These are phyloP conservation scores for Penicillium nordicum DNA, from an alignment of 2,329 filamentous ascomycete genomes.

Conservation along the genomic window DNA sequence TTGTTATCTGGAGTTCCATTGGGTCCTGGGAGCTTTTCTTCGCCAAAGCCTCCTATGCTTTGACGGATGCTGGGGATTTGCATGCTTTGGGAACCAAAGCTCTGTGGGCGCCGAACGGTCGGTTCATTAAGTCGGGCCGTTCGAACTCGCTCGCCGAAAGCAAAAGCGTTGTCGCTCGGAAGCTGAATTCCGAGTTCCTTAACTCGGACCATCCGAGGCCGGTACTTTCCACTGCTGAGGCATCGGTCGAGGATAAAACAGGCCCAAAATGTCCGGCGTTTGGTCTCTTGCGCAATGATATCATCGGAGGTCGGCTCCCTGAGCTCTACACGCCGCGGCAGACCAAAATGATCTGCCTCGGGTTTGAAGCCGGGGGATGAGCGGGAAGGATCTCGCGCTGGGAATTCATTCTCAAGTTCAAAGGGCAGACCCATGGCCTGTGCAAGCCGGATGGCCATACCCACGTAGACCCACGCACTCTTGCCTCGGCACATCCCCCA, in stretches of 20 bases:
- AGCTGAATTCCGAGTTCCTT: constrained; percentile 53
- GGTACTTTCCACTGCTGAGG: constrained; percentile 53
- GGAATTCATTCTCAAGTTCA: constrained; percentile 47
- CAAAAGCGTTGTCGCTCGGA: constrained; percentile 55
- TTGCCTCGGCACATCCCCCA: constrained; percentile 55
- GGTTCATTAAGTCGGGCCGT: constrained; percentile 50
- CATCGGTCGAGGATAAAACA: constrained; percentile 58
- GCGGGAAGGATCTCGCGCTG: constrained; percentile 43
- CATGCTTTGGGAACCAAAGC: constrained; percentile 42
- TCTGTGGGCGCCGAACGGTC: constrained; percentile 35
- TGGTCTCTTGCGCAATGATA: constrained; percentile 53
- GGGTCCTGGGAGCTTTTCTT: constrained; percentile 35
- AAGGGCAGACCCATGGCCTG: constrained; percentile 47
- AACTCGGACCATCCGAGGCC: constrained; percentile 52
- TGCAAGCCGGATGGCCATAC: constrained; percentile 45
- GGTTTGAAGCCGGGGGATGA: constrained; percentile 35
- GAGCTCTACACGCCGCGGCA: constrained; percentile 32
- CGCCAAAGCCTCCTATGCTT: constrained; percentile 36
- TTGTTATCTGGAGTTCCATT: constrained; percentile 35
- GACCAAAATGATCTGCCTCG: constrained; percentile 40
- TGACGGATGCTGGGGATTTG: constrained; percentile 44
- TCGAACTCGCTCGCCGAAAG: constrained; percentile 53
- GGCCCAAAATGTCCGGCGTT: constrained; percentile 56
- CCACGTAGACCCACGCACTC: constrained; percentile 52
- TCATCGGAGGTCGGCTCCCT: constrained; percentile 43